phyloP scores from a whole-genome alignment of 352 stramenopile species.

The Globisporangium acanthophoron region DNA sequence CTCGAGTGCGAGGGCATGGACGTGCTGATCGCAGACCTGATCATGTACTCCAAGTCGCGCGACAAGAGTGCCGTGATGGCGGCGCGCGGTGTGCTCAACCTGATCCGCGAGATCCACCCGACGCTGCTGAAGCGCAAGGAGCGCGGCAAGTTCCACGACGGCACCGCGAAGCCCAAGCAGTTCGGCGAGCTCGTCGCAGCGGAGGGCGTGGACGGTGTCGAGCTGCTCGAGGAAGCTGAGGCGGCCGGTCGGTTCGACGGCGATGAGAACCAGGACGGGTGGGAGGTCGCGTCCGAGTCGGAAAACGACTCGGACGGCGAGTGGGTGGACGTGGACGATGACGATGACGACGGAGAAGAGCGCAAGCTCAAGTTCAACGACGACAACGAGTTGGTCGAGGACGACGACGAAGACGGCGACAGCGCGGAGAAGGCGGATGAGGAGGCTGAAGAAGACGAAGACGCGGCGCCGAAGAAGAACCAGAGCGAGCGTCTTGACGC shows the following conservation, averaged over 20 bases:
- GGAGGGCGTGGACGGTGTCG: slow-evolving; percentile 93
- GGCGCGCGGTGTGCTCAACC: slow-evolving; percentile 93
- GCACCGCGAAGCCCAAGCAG: slow-evolving; percentile 78
- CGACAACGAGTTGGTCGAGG: slow-evolving; percentile 14
- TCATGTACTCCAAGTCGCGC: slow-evolving; percentile 93
- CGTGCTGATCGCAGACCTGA: slow-evolving; percentile 89
- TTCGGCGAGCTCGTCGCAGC: slow-evolving; percentile 90
- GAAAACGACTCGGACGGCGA: slow-evolving; percentile 62
- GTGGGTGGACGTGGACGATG: slow-evolving; percentile 68
- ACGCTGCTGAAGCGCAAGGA: slow-evolving; percentile 95
- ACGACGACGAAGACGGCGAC: slow-evolving; percentile 48
- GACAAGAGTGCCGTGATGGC: slow-evolving; percentile 98
- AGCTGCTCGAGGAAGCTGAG: slow-evolving; percentile 89
- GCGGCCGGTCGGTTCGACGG: slow-evolving; percentile 65
- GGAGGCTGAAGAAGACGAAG: slow-evolving; percentile 39
- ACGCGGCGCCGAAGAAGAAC: slow-evolving; percentile 20
- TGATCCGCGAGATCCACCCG: slow-evolving; percentile 95
- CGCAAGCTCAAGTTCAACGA: slow-evolving; percentile 19
- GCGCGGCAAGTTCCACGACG: slow-evolving; percentile 90
- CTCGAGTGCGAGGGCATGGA: slow-evolving; percentile 92
- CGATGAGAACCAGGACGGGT: slow-evolving; percentile 80
- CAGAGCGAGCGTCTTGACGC: slow-evolving; percentile 85
- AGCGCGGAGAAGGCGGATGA: slow-evolving; percentile 25
- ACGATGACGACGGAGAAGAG: slow-evolving; percentile 26
- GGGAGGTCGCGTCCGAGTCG: slow-evolving; percentile 69